Percentiles rank a stretch among this genome's conserved stretches.
These are phyloP conservation scores for Ilex paraguariensis DNA, from an alignment of 305 asterid species.

Conservation along the genomic window DNA sequence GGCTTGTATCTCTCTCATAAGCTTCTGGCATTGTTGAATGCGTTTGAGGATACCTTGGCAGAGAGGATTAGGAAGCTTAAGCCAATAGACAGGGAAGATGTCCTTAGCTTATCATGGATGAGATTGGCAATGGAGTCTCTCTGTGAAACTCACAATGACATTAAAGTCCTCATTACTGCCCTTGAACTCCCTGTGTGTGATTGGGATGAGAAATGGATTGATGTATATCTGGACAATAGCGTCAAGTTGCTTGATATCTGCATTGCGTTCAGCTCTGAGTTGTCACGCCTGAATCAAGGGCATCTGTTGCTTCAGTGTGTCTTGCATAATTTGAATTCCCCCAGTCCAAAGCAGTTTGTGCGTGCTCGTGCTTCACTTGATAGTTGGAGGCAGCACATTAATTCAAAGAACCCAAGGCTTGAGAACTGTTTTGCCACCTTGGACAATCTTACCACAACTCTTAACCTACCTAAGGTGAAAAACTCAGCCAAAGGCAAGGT, in stretches of 20 bases:
- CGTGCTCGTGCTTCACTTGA: conserved; percentile 65
- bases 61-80: conserved; percentile 49
- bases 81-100: conserved; percentile 54
- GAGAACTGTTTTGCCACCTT: conserved; percentile 62
- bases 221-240: conserved; percentile 74
- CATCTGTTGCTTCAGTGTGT: conserved; percentile 63
- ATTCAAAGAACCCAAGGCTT: conserved; percentile 59
- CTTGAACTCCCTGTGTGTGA: conserved; percentile 74
- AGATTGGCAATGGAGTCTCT: conserved; percentile 54
- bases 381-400: conserved; percentile 69
- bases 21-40: conserved; percentile 52
- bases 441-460: conserved; percentile 51
- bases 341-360: conserved; percentile 41
- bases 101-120: conserved; percentile 78
- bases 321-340: conserved; percentile 42
- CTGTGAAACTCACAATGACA: conserved; percentile 64
- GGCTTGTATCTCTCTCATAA: conserved; percentile 58
- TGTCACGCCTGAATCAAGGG: conserved; percentile 71
- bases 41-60: conserved; percentile 65
- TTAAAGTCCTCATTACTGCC: conserved; percentile 55
- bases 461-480: conserved; percentile 76
- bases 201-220: conserved; percentile 97
- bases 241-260: conserved; percentile 79
- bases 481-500: conserved; percentile 80
- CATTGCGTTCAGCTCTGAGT: conserved; percentile 79